phyloP scores from a whole-genome alignment of 2,329 filamentous ascomycete species.

The Fonsecaea multimorphosa region DNA sequence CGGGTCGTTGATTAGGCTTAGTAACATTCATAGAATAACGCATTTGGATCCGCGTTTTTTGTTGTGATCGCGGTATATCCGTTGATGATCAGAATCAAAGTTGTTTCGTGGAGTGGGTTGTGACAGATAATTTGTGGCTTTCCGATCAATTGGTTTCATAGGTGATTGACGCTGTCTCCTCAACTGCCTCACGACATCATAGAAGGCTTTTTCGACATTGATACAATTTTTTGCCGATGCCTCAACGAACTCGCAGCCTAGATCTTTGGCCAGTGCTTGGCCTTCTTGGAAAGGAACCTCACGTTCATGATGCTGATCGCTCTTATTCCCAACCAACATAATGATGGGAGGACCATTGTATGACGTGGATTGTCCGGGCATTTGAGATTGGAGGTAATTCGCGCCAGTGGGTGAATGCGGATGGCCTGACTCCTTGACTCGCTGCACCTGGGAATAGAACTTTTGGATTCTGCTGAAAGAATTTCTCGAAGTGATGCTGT shows the following conservation, averaged over 20 bases:
- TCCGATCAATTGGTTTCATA: constrained; percentile 41
- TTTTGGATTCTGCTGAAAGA: constrained; percentile 94
- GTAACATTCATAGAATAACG: constrained; percentile 36
- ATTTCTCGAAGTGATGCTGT: constrained; percentile 96
- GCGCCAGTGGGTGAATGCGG: constrained; percentile 61
- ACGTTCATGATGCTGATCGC: constrained; percentile 91
- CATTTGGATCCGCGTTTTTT: constrained; percentile 35
- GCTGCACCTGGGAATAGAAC: constrained; percentile 95
- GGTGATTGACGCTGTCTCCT: constrained; percentile 74
- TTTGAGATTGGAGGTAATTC: constrained; percentile 57
- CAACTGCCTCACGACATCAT: constrained; percentile 91
- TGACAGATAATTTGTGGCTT: constrained; percentile 30
- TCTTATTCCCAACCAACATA: constrained; percentile 99
- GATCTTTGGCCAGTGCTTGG: constrained; percentile 83
- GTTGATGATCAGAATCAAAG: constrained; percentile 31
- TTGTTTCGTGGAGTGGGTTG: constrained; percentile 23
- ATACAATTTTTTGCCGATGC: constrained; percentile 97
- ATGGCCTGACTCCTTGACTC: constrained; percentile 84
- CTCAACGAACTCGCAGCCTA: constrained; percentile 96
- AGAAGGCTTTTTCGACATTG: constrained; percentile 98
- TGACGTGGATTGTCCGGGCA: constrained; percentile 54
- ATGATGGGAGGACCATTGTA: constrained; percentile 72
- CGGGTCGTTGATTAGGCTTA: background rate
- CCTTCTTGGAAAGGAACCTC: constrained; percentile 98
- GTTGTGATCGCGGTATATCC: constrained; percentile 35